Percentiles rank a stretch among this genome's conserved stretches.
Conservation (phyloP, 176 grass and related monocot genomes). For the Cenchrus purpureus region DNA sequence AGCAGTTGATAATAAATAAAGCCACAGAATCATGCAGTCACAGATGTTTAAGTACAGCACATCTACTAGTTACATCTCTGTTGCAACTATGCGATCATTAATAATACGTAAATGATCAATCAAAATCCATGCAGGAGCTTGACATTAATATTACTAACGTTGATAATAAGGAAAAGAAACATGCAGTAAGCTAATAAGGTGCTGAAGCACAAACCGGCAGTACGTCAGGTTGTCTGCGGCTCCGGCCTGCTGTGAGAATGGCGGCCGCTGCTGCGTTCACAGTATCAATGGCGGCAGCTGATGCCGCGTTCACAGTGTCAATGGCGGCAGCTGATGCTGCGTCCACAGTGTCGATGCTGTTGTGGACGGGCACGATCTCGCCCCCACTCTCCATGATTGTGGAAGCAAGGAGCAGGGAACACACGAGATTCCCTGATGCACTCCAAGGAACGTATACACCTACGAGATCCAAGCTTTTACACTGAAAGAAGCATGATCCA, state of each 20-base stretch:
- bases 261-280: conserved; percentile 87
- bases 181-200: not conserved
- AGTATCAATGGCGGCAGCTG: conserved; percentile 13
- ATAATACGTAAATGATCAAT: not conserved
- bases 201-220: conserved; percentile 53
- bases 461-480: not conserved
- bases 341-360: conserved; percentile 50
- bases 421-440: too few relatives aligned
- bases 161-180: not conserved
- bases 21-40: not conserved
- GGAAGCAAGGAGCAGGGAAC: too few relatives aligned
- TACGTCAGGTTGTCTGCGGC: conserved; percentile 59
- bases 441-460: too few relatives aligned
- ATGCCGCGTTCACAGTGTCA: too few relatives aligned
- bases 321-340: conserved; percentile 59
- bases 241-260: conserved; percentile 53
- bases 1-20: not conserved
- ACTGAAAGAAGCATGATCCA: not conserved
- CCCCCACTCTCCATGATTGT: conserved; percentile 44
- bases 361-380: conserved; percentile 64
- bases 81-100: not conserved
- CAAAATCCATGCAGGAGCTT: not conserved
- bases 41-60: not conserved
- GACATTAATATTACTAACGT: too few relatives aligned
- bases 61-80: not conserved